These are phyloP conservation scores for Starmerella etchellsii DNA, from an alignment of 805 yeast genomes.

Conservation along the genomic window DNA sequence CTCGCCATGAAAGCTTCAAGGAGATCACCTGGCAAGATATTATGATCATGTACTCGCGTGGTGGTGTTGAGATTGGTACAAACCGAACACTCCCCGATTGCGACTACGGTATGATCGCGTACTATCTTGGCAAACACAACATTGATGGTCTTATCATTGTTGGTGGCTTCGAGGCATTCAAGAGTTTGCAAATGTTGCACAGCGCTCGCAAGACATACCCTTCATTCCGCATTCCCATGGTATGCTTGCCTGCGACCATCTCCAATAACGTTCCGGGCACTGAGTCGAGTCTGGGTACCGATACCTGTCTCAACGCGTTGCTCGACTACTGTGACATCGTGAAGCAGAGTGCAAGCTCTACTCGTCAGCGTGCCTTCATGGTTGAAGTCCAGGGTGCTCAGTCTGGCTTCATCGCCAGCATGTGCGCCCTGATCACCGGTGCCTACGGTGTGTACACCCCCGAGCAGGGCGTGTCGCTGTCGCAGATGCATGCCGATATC, in stretches of 20 bases:
- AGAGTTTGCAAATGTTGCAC: slow-evolving; percentile 67
- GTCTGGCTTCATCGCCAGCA: slow-evolving; percentile 85
- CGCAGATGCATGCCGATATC: slow-evolving; percentile 64
- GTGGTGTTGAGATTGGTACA: slow-evolving; percentile 96
- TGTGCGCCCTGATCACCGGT: slow-evolving; percentile 73
- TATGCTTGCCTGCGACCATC: slow-evolving; percentile 85
- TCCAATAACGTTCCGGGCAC: slow-evolving; percentile 99
- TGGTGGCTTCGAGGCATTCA: slow-evolving; percentile 97
- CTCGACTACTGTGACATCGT: slow-evolving; percentile 90
- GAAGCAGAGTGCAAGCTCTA: slow-evolving; percentile 87
- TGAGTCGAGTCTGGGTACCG: slow-evolving; percentile 88
- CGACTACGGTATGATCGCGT: slow-evolving; percentile 85
- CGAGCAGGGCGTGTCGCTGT: slow-evolving; percentile 60
- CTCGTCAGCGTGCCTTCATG: slow-evolving; percentile 87
- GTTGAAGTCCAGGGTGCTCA: slow-evolving; percentile 98
- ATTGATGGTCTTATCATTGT: slow-evolving; percentile 82
- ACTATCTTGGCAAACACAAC: slow-evolving; percentile 74
- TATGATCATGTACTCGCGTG: slow-evolving; percentile 75
- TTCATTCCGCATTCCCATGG: slow-evolving; percentile 86
- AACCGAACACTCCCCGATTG: slow-evolving; percentile 73
- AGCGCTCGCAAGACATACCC: slow-evolving; percentile 70
- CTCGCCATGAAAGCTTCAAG: slow-evolving; percentile 73
- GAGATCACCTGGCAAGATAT: slow-evolving; percentile 72
- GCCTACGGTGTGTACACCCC: slow-evolving; percentile 88
- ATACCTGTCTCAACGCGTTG: slow-evolving; percentile 85